A percentile compares a stretch with the other conserved stretches of the same genome.
phyloP scores from a whole-genome alignment of 2,329 filamentous ascomycete species.

The Claviceps pazoutovae region DNA sequence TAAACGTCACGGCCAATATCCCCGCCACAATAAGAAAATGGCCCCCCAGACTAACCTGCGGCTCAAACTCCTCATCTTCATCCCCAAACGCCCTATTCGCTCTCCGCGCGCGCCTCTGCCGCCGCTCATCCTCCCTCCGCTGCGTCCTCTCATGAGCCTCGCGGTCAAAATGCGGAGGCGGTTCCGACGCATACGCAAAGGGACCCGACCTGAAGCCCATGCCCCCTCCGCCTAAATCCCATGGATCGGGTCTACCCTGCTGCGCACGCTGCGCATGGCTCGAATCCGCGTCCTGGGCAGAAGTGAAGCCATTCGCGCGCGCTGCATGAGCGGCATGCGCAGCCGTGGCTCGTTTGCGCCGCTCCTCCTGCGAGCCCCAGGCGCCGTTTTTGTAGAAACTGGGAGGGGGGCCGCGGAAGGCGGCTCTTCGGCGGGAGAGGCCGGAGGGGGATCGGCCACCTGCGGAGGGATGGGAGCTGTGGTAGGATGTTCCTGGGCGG shows the following conservation, averaged over 20 bases:
- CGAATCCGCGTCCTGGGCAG: background rate
- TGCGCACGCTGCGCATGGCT: background rate
- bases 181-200: constrained; percentile 27
- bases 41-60: constrained; percentile 27
- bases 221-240: constrained; percentile 19
- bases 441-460: constrained; percentile 70
- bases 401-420: constrained; percentile 76
- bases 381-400: constrained; percentile 75
- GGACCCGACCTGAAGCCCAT: constrained; percentile 46
- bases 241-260: no score
- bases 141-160: constrained; percentile 62
- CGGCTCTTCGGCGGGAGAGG: constrained; percentile 58
- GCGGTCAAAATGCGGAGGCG: constrained; percentile 64
- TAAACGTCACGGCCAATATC: constrained; percentile 31
- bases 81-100: constrained; percentile 24
- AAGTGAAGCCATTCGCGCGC: background rate
- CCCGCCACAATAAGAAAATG: constrained; percentile 37
- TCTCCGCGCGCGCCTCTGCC: constrained; percentile 13
- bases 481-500: constrained; percentile 33
- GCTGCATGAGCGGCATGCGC: background rate
- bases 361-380: constrained; percentile 53
- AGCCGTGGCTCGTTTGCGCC: constrained; percentile 41
- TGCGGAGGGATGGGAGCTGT: constrained; percentile 41
- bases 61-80: constrained; percentile 23
- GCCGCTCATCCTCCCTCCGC: constrained; percentile 40